Conservation (phyloP, 2,329 filamentous ascomycete species). For the Talaromyces albobiverticillius region DNA sequence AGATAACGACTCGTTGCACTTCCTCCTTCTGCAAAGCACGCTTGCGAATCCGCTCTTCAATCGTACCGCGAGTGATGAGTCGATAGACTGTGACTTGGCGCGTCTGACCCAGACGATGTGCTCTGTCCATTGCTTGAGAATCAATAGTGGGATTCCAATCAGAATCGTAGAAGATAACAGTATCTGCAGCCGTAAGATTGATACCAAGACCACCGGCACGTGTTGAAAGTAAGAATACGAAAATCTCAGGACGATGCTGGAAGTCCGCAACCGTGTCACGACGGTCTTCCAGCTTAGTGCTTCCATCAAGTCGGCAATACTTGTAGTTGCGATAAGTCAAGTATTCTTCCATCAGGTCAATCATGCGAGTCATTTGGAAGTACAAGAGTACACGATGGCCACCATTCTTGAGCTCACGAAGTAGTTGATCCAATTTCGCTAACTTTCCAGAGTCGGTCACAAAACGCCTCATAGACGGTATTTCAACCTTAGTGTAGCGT, state of each 20-base stretch:
- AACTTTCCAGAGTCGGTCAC: conserved; percentile 97
- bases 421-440: conserved; percentile 80
- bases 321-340: conserved; percentile 99
- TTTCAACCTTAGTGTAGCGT: conserved; percentile 84
- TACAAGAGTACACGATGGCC: conserved; percentile 93
- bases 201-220: conserved; percentile 97
- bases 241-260: conserved; percentile 90
- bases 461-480: conserved; percentile 95
- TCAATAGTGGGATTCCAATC: conserved; percentile 99
- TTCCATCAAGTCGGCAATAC: conserved; percentile 93
- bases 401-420: conserved; percentile 86
- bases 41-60: conserved; percentile 97
- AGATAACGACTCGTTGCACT: conserved; percentile 94
- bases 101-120: conserved; percentile 94
- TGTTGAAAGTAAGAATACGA: conserved; percentile 93
- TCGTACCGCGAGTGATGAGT: conserved; percentile 92
- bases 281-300: conserved; percentile 94
- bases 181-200: conserved; percentile 93
- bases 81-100: conserved; percentile 95
- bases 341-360: conserved; percentile 98
- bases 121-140: conserved; percentile 97
- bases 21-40: conserved; percentile 97
- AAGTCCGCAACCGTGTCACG: conserved; percentile 96
- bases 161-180: conserved; percentile 98
- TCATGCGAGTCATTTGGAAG: conserved; percentile 99